Evolutionary conservation across 164 flowering plant species (phyloP).

Genomic region (Protea cynaroides): DNA sequence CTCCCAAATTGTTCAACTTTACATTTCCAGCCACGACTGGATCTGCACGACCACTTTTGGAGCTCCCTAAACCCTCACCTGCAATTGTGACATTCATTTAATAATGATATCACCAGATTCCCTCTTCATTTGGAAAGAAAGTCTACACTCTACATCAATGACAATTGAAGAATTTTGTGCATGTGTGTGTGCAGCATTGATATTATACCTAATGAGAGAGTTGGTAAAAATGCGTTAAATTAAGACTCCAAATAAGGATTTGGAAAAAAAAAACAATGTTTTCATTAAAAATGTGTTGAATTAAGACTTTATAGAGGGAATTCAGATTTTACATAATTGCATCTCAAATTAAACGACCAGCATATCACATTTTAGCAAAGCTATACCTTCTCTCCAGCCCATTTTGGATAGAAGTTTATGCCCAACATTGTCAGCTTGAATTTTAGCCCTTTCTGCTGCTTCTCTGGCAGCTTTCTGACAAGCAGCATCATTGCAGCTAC

Average conservation of each 20-base stretch:
- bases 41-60: conserved; percentile 76
- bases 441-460: conserved; percentile 72
- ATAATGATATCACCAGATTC: background rate
- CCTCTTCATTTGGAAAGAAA: background rate
- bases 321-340: too few species aligned
- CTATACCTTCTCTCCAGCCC: conserved; percentile 99
- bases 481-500: conserved; percentile 70
- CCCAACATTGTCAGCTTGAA: conserved; percentile 76
- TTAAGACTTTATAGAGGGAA: too few species aligned
- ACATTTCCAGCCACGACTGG: conserved; percentile 88
- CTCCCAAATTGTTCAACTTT: conserved; percentile 76
- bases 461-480: conserved; percentile 67
- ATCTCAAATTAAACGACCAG: too few species aligned
- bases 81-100: conserved; percentile 10
- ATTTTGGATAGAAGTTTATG: conserved; percentile 91
- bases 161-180: too few species aligned
- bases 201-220: too few species aligned
- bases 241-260: too few species aligned
- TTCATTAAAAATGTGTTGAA: too few species aligned
- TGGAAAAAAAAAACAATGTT: too few species aligned
- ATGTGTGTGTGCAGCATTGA: too few species aligned
- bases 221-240: too few species aligned
- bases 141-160: background rate
- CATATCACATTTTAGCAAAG: too few species aligned
- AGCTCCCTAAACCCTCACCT: conserved; percentile 99